A percentile compares a stretch with the other conserved stretches of the same genome.
These are phyloP conservation scores for Coleophoma eucalyptorum DNA, from an alignment of 2,329 filamentous ascomycete genomes.

Conservation along the genomic window DNA sequence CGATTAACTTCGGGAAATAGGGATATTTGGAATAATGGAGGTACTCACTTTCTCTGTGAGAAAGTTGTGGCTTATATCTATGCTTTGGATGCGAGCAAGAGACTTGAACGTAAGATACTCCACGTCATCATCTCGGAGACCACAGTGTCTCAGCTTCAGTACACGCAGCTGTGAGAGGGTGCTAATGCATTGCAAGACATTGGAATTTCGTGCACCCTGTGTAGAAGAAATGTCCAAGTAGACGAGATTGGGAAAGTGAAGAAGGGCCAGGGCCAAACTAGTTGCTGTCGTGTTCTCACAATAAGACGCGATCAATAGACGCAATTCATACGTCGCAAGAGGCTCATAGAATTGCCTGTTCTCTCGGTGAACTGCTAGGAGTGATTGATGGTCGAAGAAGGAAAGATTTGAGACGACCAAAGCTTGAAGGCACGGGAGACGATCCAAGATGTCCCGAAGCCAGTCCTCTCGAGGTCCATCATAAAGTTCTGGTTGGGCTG, in stretches of 20 bases:
- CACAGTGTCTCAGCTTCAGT: slow-evolving; percentile 14
- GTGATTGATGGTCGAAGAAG: slow-evolving; percentile 16
- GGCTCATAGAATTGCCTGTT: background rate
- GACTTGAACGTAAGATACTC: slow-evolving; percentile 8
- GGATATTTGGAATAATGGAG: background rate
- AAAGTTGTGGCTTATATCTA: slow-evolving; percentile 15
- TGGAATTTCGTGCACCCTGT: slow-evolving; percentile 10
- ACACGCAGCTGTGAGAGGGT: slow-evolving; percentile 10
- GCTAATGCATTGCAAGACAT: slow-evolving; percentile 13
- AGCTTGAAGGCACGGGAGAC: slow-evolving; percentile 13
- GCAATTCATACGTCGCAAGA: slow-evolving; percentile 7
- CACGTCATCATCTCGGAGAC: slow-evolving; percentile 14
- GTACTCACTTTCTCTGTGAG: slow-evolving; percentile 8
- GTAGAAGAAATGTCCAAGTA: slow-evolving; percentile 16
- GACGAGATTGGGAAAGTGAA: slow-evolving; percentile 14
- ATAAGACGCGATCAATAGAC: slow-evolving; percentile 12
- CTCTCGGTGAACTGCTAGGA: slow-evolving; percentile 8
- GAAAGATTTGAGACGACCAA: slow-evolving; percentile 14
- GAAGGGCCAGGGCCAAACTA: slow-evolving; percentile 10
- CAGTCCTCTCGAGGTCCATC: slow-evolving; percentile 14
- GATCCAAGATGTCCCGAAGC: slow-evolving; percentile 15
- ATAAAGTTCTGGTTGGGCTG: slow-evolving; percentile 15
- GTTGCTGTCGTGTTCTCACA: slow-evolving; percentile 16
- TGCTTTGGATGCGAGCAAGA: slow-evolving; percentile 8
- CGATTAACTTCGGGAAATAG: background rate